Evolutionary conservation across 78 protist species (phyloP).

Genomic region (Emiliania huxleyi): DNA sequence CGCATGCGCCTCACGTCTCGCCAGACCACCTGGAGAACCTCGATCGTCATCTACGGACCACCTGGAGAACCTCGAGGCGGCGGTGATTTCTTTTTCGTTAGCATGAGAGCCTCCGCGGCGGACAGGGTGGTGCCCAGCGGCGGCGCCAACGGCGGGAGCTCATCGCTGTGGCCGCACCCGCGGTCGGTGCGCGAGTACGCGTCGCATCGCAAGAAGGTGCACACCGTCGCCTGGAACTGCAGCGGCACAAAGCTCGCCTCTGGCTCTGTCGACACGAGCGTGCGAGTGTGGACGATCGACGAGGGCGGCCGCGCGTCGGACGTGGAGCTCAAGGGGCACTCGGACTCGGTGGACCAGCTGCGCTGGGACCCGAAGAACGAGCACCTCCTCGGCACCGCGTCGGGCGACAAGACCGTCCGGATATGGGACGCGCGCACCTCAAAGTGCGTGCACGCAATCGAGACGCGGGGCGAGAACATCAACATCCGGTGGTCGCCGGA

Average conservation of each 20-base stretch:
- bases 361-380: not conserved
- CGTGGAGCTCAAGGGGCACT: conserved; percentile 13
- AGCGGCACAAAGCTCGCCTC: not conserved
- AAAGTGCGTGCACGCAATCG: not conserved
- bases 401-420: conserved; percentile 43
- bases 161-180: too few relatives aligned
- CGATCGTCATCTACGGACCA: too few relatives aligned
- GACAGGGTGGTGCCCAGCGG: too few relatives aligned
- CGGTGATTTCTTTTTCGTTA: too few relatives aligned
- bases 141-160: too few relatives aligned
- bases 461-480: conserved; percentile 46
- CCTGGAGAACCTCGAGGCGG: too few relatives aligned
- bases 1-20: too few relatives aligned
- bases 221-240: not conserved
- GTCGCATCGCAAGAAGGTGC: not conserved
- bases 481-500: conserved; percentile 43
- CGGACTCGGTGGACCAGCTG: conserved; percentile 2
- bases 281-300: not conserved
- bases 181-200: not conserved
- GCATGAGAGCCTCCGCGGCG: too few relatives aligned
- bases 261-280: not conserved
- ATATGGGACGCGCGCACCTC: conserved; percentile 29
- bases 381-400: conserved; percentile 28
- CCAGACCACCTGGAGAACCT: too few relatives aligned
- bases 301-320: not conserved